These are phyloP conservation scores for Cladophialophora immunda DNA, from an alignment of 2,329 filamentous ascomycete genomes.

Conservation along the genomic window DNA sequence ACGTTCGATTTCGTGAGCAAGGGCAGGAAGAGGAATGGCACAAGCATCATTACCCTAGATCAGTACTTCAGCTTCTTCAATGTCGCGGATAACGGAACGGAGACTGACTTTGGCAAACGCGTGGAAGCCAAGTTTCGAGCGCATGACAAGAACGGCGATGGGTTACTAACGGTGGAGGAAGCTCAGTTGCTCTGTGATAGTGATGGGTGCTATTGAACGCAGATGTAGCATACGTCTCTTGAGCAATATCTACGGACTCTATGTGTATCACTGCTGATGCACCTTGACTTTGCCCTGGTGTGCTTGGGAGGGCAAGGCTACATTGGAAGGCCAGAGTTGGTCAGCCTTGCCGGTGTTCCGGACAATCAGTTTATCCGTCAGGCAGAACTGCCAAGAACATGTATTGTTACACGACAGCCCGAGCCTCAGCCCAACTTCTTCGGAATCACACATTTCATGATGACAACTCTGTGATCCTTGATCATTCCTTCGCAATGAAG, in stretches of 20 bases:
- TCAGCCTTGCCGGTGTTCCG: neutral
- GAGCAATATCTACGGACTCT: neutral
- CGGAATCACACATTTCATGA: neutral
- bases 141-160: slow-evolving; percentile 15
- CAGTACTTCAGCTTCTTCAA: slow-evolving; percentile 20
- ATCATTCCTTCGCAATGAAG: neutral
- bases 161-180: slow-evolving; percentile 11
- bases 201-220: slow-evolving; percentile 6
- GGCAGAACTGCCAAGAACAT: neutral
- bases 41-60: slow-evolving; percentile 12
- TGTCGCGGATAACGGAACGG: neutral
- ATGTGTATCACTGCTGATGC: neutral
- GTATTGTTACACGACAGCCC: slow-evolving; percentile 5
- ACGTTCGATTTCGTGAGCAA: slow-evolving; percentile 12
- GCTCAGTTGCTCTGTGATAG: slow-evolving; percentile 13
- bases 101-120: slow-evolving; percentile 2
- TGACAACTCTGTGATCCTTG: too few species aligned
- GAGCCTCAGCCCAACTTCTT: slow-evolving; percentile 2
- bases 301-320: neutral
- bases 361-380: neutral
- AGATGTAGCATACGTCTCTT: neutral
- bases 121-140: slow-evolving; percentile 19
- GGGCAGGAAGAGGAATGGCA: slow-evolving; percentile 7
- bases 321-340: neutral
- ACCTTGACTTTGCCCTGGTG: neutral